Conservation (phyloP, 2,329 filamentous ascomycete genomes). For the Epichloe hybrida region DNA sequence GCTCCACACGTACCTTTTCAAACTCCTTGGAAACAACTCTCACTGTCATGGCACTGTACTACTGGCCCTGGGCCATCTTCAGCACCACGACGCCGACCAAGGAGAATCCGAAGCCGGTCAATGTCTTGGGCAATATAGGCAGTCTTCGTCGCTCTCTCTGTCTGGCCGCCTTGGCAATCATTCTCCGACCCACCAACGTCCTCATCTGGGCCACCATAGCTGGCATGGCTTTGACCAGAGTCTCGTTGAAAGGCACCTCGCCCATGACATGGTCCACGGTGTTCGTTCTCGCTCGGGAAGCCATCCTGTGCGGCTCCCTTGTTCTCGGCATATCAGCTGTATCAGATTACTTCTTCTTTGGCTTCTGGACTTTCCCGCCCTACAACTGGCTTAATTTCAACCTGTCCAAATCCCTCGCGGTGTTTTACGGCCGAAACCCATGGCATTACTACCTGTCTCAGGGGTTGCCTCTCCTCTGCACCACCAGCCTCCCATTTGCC, state of each 20-base stretch:
- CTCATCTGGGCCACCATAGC: conserved; percentile 69
- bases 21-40: conserved; percentile 88
- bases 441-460: conserved; percentile 91
- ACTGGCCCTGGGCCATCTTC: conserved; percentile 76
- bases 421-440: conserved; percentile 85
- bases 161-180: conserved; percentile 67
- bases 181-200: conserved; percentile 79
- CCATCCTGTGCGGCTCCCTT: conserved; percentile 45
- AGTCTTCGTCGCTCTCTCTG: conserved; percentile 46
- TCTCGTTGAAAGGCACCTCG: conserved; percentile 22
- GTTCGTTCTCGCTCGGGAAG: conserved; percentile 47
- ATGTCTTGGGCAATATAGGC: conserved; percentile 14
- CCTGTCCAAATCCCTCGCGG: conserved; percentile 69
- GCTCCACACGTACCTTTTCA: conserved; percentile 82
- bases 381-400: conserved; percentile 86
- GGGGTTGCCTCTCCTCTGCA: conserved; percentile 76
- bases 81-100: conserved; percentile 25
- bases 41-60: conserved; percentile 63
- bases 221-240: conserved; percentile 28
- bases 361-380: conserved; percentile 76
- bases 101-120: conserved; percentile 22
- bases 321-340: conserved; percentile 50
- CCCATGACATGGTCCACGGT: conserved; percentile 30
- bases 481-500: conserved; percentile 68
- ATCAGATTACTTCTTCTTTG: conserved; percentile 69